Conservation (phyloP, 2,329 filamentous ascomycete genomes). For the Aspergillus alliaceus region DNA sequence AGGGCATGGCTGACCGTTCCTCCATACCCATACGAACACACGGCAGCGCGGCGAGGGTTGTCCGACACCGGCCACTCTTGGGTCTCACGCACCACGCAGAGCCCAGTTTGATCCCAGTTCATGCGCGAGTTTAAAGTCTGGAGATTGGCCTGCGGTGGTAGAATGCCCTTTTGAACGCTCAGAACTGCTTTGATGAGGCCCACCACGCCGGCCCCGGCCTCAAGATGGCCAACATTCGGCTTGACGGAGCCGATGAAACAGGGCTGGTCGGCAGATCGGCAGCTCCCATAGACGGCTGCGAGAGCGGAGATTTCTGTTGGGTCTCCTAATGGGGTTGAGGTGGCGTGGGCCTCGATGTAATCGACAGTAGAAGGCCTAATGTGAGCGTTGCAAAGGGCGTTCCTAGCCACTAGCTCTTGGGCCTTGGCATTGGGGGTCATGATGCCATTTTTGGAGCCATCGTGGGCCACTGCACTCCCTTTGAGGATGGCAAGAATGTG, state of each 20-base stretch:
- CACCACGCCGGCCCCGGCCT: conserved; percentile 27
- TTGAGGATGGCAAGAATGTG: conserved; percentile 32
- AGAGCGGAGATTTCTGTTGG: conserved; percentile 19
- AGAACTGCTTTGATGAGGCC: conserved; percentile 29
- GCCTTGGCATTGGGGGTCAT: conserved; percentile 35
- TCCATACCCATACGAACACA: conserved; percentile 37
- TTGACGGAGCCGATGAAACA: conserved; percentile 32
- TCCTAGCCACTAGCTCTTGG: conserved; percentile 28
- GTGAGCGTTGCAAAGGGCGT: conserved; percentile 15
- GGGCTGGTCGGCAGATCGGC: conserved; percentile 15
- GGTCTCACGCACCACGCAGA: conserved; percentile 23
- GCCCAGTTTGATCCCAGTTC: conserved; percentile 27
- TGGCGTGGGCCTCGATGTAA: conserved; percentile 25
- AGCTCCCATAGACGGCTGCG: conserved; percentile 9
- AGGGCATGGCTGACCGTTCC: conserved; percentile 37
- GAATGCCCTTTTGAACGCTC: conserved; percentile 19
- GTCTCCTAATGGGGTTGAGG: conserved; percentile 21
- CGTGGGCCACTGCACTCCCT: conserved; percentile 32
- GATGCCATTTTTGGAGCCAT: conserved; percentile 34
- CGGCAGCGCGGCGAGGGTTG: conserved; percentile 22
- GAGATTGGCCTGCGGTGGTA: conserved; percentile 35
- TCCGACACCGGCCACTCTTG: conserved; percentile 19
- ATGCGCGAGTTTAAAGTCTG: conserved; percentile 33
- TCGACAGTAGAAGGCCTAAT: conserved; percentile 17
- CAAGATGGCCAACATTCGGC: conserved; percentile 32